phyloP scores from a whole-genome alignment of 2,329 filamentous ascomycete species.

The Exophiala sideris region DNA sequence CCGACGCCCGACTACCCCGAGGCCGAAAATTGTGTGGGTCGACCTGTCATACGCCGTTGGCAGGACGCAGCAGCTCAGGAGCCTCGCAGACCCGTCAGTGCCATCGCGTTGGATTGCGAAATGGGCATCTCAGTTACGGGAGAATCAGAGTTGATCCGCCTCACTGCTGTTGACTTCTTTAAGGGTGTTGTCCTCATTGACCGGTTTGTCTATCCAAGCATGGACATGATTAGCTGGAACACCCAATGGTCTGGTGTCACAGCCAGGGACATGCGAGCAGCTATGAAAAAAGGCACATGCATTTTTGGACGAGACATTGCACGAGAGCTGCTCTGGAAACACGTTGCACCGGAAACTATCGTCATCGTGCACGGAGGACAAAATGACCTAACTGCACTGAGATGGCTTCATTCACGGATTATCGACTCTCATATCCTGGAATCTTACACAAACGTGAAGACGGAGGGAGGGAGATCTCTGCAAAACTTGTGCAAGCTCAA shows the following conservation, averaged over 20 bases:
- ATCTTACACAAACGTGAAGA: conserved; percentile 5
- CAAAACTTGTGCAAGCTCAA: conserved; percentile 24
- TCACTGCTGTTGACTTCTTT: conserved; percentile 54
- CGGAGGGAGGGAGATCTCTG: conserved; percentile 24
- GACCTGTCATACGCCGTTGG: neutral
- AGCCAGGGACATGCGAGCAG: conserved; percentile 37
- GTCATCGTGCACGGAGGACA: conserved; percentile 48
- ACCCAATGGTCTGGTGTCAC: conserved; percentile 52
- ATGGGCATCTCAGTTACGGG: conserved; percentile 49
- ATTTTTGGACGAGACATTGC: conserved; percentile 45
- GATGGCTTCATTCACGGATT: conserved; percentile 48
- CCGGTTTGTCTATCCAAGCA: conserved; percentile 47
- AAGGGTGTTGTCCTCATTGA: conserved; percentile 47
- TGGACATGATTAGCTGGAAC: conserved; percentile 46
- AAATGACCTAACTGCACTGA: conserved; percentile 44
- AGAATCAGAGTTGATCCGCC: conserved; percentile 52
- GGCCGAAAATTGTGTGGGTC: neutral
- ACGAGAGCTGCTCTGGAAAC: conserved; percentile 42
- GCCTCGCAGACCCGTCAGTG: conserved; percentile 8
- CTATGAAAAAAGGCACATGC: conserved; percentile 33
- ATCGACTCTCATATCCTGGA: conserved; percentile 45
- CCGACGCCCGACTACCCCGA: conserved; percentile 1
- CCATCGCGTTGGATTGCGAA: conserved; percentile 54
- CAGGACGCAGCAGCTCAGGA: neutral
- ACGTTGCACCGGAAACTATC: conserved; percentile 47